These are phyloP conservation scores for Diaporthe ilicicola DNA, from an alignment of 2,329 filamentous ascomycete species.

Conservation along the genomic window DNA sequence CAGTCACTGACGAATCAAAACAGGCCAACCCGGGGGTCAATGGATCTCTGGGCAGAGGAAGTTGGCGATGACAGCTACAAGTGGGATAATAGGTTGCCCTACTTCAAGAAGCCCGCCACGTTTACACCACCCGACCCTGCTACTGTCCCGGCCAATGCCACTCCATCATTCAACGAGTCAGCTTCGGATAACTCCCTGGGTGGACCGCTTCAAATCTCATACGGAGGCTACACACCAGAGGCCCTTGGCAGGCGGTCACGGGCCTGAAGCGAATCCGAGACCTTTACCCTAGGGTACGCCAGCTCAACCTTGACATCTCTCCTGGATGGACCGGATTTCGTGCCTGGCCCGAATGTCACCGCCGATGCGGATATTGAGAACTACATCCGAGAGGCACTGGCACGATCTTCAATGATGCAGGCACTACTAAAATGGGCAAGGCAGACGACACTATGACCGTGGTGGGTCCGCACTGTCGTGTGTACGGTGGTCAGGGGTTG, in stretches of 20 bases:
- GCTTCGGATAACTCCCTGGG: neutral
- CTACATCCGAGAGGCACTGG: constrained; percentile 39
- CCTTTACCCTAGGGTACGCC: constrained; percentile 26
- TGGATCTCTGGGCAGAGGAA: neutral
- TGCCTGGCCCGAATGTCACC: constrained; percentile 43
- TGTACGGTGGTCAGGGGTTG: constrained; percentile 55
- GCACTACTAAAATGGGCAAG: constrained; percentile 55
- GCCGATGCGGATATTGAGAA: constrained; percentile 38
- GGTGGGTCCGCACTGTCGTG: constrained; percentile 51
- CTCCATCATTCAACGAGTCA: neutral
- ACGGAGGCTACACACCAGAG: neutral
- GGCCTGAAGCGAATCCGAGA: constrained; percentile 38
- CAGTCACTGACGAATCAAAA: neutral
- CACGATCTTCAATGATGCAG: constrained; percentile 45
- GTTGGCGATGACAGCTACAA: constrained; percentile 1
- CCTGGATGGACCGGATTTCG: constrained; percentile 43
- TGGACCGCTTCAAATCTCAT: constrained; percentile 6
- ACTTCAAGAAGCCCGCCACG: constrained; percentile 10
- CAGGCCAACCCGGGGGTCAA: neutral
- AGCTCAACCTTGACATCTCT: constrained; percentile 12
- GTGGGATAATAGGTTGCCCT: constrained; percentile 5
- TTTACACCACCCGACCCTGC: neutral
- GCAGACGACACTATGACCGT: constrained; percentile 48
- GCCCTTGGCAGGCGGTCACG: constrained; percentile 31
- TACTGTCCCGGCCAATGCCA: neutral